Conservation (phyloP, 2,329 filamentous ascomycete genomes). For the Hysterium pulicare region DNA sequence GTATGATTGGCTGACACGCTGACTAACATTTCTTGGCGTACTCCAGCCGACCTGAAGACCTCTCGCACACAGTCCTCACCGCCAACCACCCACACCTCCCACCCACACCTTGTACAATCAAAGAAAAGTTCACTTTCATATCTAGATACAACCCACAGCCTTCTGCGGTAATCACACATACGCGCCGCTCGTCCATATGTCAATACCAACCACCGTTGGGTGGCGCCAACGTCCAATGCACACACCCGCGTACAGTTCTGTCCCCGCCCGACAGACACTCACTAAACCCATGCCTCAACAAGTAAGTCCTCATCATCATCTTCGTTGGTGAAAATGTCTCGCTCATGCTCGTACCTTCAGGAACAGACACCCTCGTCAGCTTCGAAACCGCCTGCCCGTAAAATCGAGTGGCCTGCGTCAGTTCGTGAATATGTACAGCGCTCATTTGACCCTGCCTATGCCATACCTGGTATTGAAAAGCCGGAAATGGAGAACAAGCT, state of each 20-base stretch:
- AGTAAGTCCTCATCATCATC: no score
- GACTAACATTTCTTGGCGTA: no score
- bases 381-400: slow-evolving; percentile 47
- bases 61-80: no score
- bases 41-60: no score
- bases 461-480: slow-evolving; percentile 40
- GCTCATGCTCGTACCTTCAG: no score
- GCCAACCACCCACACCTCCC: no score
- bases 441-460: slow-evolving; percentile 74
- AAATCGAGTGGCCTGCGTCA: slow-evolving; percentile 75
- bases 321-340: no score
- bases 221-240: slow-evolving; percentile 24
- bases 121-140: no score
- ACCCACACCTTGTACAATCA: no score
- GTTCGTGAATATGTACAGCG: slow-evolving; percentile 86
- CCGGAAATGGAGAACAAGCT: slow-evolving; percentile 79
- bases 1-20: no score
- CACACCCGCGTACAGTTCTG: slow-evolving; percentile 44
- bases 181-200: slow-evolving; percentile 17
- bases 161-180: no score
- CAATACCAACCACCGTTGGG: slow-evolving; percentile 25
- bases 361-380: slow-evolving; percentile 22
- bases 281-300: slow-evolving; percentile 8
- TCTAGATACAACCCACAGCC: no score
- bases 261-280: slow-evolving; percentile 43